Conservation (phyloP, 345 rosid species). For the Gossypium bickii region DNA sequence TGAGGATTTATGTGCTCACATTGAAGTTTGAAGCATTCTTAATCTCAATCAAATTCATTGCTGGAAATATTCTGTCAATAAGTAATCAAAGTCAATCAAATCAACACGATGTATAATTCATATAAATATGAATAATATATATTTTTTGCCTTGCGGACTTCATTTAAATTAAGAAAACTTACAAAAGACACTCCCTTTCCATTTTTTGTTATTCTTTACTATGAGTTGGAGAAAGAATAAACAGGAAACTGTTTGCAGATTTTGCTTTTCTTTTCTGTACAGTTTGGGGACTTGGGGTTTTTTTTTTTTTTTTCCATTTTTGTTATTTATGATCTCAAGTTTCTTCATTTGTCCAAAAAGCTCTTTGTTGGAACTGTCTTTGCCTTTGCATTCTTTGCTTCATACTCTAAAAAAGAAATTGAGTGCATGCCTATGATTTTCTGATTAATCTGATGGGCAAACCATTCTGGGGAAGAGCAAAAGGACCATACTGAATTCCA, state of each 20-base stretch:
- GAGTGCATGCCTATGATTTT: constrained; percentile 27
- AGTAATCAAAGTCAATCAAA: neutral
- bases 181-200: neutral
- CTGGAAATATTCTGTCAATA: too few species aligned
- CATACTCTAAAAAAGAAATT: neutral
- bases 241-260: neutral
- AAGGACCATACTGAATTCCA: constrained; percentile 88
- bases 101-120: too few species aligned
- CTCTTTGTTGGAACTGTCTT: neutral
- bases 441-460: constrained; percentile 57
- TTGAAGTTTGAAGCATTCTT: too few species aligned
- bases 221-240: constrained; percentile 5
- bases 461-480: constrained; percentile 80
- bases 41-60: too few species aligned
- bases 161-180: neutral
- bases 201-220: neutral
- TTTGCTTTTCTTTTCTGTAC: constrained; percentile 26
- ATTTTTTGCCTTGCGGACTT: constrained; percentile 27
- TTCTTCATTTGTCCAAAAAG: neutral
- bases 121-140: neutral
- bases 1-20: too few species aligned
- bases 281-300: neutral
- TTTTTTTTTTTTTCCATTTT: neutral
- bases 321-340: constrained; percentile 2
- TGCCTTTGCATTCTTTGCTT: neutral